phyloP scores from a whole-genome alignment of 345 rosid species.

The Euphorbia tirucalli region DNA sequence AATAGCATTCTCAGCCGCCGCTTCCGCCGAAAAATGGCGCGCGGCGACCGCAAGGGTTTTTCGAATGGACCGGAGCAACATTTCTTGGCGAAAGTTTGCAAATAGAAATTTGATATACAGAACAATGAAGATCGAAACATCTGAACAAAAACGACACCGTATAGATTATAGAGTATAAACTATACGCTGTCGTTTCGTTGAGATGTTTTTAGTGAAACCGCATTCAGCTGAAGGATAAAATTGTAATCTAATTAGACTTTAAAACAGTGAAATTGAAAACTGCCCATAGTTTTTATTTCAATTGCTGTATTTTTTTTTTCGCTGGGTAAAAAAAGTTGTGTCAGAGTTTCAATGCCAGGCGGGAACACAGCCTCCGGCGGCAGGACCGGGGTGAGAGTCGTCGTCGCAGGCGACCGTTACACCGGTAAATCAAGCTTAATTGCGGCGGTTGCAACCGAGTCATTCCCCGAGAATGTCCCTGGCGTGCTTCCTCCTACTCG shows the following conservation, averaged over 20 bases:
- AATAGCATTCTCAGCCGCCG: slow-evolving; percentile 23
- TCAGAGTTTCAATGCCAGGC: slow-evolving; percentile 35
- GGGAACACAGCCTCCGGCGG: slow-evolving; percentile 41
- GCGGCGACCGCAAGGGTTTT: slow-evolving; percentile 33
- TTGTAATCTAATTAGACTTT: no score
- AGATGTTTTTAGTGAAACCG: no score
- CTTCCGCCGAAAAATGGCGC: slow-evolving; percentile 44
- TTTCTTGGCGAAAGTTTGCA: slow-evolving; percentile 8
- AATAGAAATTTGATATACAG: no score
- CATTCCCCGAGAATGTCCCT: slow-evolving; percentile 62
- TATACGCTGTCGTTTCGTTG: no score
- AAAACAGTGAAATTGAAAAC: no score
- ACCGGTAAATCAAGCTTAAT: slow-evolving; percentile 83
- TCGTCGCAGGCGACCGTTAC: slow-evolving; percentile 69
- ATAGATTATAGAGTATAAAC: no score
- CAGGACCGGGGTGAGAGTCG: slow-evolving; percentile 57
- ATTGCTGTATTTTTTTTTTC: background rate
- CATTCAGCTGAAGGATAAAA: no score
- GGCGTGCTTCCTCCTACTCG: slow-evolving; percentile 62
- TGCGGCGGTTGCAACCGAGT: slow-evolving; percentile 59
- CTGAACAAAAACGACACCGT: no score
- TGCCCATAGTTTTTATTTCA: background rate
- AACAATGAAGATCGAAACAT: no score
- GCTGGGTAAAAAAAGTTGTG: background rate
- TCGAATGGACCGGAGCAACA: slow-evolving; percentile 40